A percentile compares a stretch with the other conserved stretches of the same genome.
phyloP scores from a whole-genome alignment of 495 filamentous ascomycete genomes.

The Amphirosellinia nigrospora region DNA sequence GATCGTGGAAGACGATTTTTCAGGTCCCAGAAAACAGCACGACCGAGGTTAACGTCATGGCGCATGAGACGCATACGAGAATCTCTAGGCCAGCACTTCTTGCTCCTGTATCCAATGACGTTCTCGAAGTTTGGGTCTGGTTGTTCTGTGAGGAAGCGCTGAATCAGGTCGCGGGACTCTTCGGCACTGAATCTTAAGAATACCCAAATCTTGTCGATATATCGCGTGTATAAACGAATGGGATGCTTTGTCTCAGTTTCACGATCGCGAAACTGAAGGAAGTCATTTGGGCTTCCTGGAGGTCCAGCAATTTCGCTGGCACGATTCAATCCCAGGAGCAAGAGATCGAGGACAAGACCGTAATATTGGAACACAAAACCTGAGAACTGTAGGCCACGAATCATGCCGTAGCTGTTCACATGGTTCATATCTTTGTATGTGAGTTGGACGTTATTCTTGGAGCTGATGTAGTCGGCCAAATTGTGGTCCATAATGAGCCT shows the following conservation, averaged over 20 bases:
- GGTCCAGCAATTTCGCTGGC: constrained; percentile 97
- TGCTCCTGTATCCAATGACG: constrained; percentile 98
- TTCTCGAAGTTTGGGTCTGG: constrained; percentile 99
- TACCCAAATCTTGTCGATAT: constrained; percentile 98
- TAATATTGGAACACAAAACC: constrained; percentile 99
- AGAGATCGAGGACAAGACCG: constrained; percentile 90
- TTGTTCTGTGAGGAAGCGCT: constrained; percentile 97
- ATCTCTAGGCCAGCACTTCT: constrained; percentile 99
- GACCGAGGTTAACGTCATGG: constrained; percentile 97
- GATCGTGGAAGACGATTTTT: constrained; percentile 96
- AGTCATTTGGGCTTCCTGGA: constrained; percentile 96
- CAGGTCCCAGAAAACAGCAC: constrained; percentile 98
- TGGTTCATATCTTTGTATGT: constrained; percentile 99
- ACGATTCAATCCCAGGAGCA: constrained; percentile 91
- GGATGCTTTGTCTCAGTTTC: constrained; percentile 91
- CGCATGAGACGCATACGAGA: constrained; percentile 98
- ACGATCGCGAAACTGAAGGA: constrained; percentile 93
- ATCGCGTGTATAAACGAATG: constrained; percentile 94
- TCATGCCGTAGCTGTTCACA: constrained; percentile 98
- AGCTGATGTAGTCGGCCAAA: constrained; percentile 97
- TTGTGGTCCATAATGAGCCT: constrained; percentile 99
- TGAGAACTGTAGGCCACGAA: constrained; percentile 95
- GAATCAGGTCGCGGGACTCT: constrained; percentile 94
- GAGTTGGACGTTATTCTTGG: constrained; percentile 98
- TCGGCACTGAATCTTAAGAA: constrained; percentile 93